Percentiles rank a stretch among this genome's conserved stretches.
Evolutionary conservation across 441 rosid species (phyloP).

Genomic region (Melastoma candidum): DNA sequence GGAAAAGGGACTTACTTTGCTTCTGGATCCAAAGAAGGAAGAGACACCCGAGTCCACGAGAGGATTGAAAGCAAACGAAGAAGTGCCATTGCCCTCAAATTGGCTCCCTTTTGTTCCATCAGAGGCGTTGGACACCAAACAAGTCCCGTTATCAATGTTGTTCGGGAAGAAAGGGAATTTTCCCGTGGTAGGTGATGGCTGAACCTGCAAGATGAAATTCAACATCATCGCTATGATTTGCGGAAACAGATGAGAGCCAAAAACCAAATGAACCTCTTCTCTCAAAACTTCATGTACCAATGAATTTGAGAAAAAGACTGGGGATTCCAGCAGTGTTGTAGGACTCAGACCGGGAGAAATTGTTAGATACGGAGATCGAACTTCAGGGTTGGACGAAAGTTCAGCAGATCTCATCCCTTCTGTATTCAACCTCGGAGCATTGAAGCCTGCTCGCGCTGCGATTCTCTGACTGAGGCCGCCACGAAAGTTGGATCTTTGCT

Average conservation of each 20-base stretch:
- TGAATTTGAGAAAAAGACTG: conserved; percentile 55
- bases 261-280: too few relatives aligned
- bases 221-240: too few relatives aligned
- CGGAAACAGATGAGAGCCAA: too few relatives aligned
- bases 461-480: conserved; percentile 58
- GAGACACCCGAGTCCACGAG: conserved; percentile 31
- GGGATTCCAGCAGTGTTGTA: conserved; percentile 59
- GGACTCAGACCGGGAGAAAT: conserved; percentile 71
- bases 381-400: conserved; percentile 30
- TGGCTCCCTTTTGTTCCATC: conserved; percentile 52
- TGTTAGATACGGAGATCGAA: conserved; percentile 46
- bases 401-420: conserved; percentile 43
- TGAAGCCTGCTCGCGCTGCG: conserved; percentile 66
- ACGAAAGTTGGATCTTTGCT: conserved; percentile 34
- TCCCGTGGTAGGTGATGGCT: conserved; percentile 97
- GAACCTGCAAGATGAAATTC: conserved; percentile 45
- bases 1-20: conserved; percentile 31
- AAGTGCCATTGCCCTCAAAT: conserved; percentile 43
- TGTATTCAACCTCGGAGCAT: conserved; percentile 54
- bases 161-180: conserved; percentile 56
- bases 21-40: conserved; percentile 40
- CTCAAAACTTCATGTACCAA: conserved; percentile 25
- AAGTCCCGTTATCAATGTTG: conserved; percentile 24
- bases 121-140: conserved; percentile 23
- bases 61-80: conserved; percentile 79